Percentiles rank a stretch among this genome's conserved stretches.
Conservation (phyloP, 805 yeast species). For the Barnettozyma salicaria region DNA sequence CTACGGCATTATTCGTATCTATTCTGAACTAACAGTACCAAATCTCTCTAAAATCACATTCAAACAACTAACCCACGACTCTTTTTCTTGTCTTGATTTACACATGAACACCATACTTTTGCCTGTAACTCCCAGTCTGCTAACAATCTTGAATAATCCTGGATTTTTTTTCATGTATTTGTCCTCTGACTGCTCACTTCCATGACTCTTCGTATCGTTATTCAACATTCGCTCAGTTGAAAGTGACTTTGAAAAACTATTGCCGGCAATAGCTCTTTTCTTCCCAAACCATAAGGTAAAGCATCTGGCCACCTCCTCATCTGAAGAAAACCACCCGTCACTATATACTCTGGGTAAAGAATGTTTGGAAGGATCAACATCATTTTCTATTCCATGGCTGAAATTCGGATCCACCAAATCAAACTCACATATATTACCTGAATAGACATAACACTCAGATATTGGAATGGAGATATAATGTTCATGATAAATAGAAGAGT, state of each 20-base stretch:
- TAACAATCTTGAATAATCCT: constrained; percentile 39
- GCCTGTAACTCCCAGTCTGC: constrained; percentile 62
- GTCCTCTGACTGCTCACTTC: not conserved
- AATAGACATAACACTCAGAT: constrained; percentile 64
- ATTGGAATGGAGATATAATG: constrained; percentile 58
- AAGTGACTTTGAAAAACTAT: not conserved
- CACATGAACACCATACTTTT: constrained; percentile 70
- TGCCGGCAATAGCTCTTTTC: constrained; percentile 40
- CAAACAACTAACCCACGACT: constrained; percentile 60
- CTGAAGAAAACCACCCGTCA: constrained; percentile 83
- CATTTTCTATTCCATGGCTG: constrained; percentile 39
- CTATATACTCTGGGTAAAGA: constrained; percentile 65
- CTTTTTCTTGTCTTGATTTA: constrained; percentile 75
- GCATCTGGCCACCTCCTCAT: constrained; percentile 67
- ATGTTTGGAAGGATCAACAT: constrained; percentile 44
- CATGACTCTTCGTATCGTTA: not conserved
- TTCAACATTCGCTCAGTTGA: not conserved
- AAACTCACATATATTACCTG: constrained; percentile 54
- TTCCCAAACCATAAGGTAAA: constrained; percentile 83
- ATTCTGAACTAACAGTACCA: constrained; percentile 7
- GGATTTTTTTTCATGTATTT: constrained; percentile 30
- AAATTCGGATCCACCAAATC: constrained; percentile 42
- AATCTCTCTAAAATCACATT: constrained; percentile 33
- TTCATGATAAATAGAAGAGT: constrained; percentile 43
- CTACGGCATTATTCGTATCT: too few species aligned